Conservation (phyloP, 163 green algal species). For the Scenedesmus sp. region DNA sequence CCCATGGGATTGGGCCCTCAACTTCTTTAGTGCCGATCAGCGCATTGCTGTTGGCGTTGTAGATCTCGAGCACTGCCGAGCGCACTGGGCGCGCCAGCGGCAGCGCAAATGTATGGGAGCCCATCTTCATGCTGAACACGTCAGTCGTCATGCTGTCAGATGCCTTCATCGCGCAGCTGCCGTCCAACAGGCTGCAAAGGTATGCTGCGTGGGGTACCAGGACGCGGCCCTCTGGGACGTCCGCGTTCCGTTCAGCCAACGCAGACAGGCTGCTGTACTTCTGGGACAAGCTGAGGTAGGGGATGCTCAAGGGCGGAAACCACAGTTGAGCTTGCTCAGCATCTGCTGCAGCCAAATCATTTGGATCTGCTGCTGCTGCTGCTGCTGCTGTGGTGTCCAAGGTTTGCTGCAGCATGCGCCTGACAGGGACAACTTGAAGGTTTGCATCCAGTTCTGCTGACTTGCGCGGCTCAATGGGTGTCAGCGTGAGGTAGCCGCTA, state of each 20-base stretch:
- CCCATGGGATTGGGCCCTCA: background rate
- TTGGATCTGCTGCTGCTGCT: background rate
- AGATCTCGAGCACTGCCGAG: constrained; percentile 10
- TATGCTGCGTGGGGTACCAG: background rate
- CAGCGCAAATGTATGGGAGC: constrained; percentile 8
- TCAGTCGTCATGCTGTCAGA: background rate
- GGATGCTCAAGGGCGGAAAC: background rate
- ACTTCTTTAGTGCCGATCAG: background rate
- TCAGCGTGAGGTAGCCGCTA: background rate
- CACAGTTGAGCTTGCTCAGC: background rate
- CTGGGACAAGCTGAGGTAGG: constrained; percentile 22
- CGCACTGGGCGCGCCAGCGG: background rate
- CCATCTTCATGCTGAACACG: background rate
- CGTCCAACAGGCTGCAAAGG: background rate
- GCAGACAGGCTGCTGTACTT: constrained; percentile 19
- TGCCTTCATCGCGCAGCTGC: background rate
- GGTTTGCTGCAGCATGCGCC: constrained; percentile 23
- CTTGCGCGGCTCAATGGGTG: background rate
- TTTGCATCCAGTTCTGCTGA: background rate
- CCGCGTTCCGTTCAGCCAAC: background rate
- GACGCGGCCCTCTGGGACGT: background rate
- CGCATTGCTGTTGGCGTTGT: constrained; percentile 7
- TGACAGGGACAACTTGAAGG: background rate
- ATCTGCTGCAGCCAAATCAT: background rate
- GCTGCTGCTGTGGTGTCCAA: background rate